Base-by-base conservation (phyloP, 805 yeast species). In the Saccharomycopsis capsularis region DNA sequence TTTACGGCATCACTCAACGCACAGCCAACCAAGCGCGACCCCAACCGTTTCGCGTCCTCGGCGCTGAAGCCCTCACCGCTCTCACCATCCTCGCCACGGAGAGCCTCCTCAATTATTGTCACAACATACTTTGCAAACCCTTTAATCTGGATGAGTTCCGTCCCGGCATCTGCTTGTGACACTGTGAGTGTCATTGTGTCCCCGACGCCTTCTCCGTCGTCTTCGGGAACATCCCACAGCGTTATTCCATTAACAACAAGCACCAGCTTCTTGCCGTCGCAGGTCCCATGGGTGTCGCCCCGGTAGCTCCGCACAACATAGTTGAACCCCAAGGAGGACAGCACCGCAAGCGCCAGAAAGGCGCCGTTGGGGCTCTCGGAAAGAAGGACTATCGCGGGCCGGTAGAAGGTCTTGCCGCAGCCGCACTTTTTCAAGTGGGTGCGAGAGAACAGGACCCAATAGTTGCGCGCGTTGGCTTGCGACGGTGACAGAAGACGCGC, bases 351-450 rank as follows among this genome's bases (percentile, higher is more conserved):
- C 4, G 34, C 21, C 19, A 32, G 15, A 25, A 4, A 43, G n/a
- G 3, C 19, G n/a, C 15, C 21, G 6, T 29, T 22, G n/a, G n/a
- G n/a, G 23, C n/a, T 11, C 19, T 43, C 40, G 13, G 34, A 34
- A 21, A 43, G 9, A 13, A 43, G 16, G 6, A 34, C 46, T 15
- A 67, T 48, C 48, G 66, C 65, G 2, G 70, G 70, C 34, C 71
- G 56, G 54, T 67, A 67, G 59, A 67, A 62, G 11, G 58, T 59
- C 24, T 53, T 56, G 9, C 70, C 68, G 57, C 71, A 68, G 1
- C 71, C 71, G 55, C 71, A 68, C n/a, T 58, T 48, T 40, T 55
- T 55, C 19, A 68, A 42, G 51, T 68, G 71, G 15, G 70, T 67
- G 40, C 70, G 56, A 3, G 70, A 67, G 53, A 65, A 62, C 2